These are phyloP conservation scores for Pichia manshurica DNA, from an alignment of 805 yeast genomes.

Conservation along the genomic window DNA sequence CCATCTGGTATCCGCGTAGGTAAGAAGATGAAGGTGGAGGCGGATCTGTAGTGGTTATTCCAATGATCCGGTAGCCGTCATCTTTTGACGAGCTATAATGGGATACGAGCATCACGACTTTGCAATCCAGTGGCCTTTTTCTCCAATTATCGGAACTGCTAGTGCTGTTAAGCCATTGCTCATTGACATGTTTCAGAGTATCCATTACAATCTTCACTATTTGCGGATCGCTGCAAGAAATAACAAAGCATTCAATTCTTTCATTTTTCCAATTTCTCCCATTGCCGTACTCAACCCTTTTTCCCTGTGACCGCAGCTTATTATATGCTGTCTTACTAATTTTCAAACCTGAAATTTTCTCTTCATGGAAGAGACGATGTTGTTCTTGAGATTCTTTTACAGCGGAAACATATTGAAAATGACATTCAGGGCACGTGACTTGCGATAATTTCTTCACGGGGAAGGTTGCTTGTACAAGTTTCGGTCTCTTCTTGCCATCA, in stretches of 20 bases:
- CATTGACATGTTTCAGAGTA: conserved; percentile 1
- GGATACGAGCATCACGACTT: background rate
- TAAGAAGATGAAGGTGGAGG: background rate
- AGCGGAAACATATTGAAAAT: background rate
- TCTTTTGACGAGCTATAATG: no score
- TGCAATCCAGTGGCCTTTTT: background rate
- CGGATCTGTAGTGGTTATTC: conserved; percentile 4
- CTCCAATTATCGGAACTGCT: conserved; percentile 1
- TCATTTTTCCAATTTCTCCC: background rate
- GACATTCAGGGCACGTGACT: conserved; percentile 2
- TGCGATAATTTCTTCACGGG: background rate
- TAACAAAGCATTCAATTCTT: background rate
- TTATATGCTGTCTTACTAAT: background rate
- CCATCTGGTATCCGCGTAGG: conserved; percentile 4
- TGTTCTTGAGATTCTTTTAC: conserved; percentile 1
- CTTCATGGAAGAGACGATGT: conserved; percentile 3
- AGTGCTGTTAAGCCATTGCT: conserved; percentile 5
- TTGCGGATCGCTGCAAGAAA: conserved; percentile 1
- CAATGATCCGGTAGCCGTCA: background rate
- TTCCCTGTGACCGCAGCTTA: background rate
- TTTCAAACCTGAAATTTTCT: conserved; percentile 1
- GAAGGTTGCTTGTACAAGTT: conserved; percentile 4
- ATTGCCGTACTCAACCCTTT: background rate
- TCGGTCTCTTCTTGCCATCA: background rate
- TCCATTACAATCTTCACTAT: background rate